A percentile compares a stretch with the other conserved stretches of the same genome.
These are phyloP conservation scores for Aaosphaeria pasadenensis DNA, from an alignment of 2,329 filamentous ascomycete species.

Conservation along the genomic window DNA sequence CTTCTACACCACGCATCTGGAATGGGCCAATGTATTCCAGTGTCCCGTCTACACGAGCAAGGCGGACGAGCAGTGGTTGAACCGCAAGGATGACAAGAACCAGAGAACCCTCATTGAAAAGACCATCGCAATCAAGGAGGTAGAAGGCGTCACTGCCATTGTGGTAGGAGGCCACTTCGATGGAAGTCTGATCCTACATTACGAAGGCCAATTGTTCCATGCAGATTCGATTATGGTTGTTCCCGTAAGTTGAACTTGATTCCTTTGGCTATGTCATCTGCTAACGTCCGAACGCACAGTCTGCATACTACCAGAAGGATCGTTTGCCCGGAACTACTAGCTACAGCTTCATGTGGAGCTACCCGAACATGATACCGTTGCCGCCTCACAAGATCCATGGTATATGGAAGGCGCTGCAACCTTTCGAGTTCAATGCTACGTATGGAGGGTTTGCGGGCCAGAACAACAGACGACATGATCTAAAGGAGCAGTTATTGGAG, in stretches of 20 bases:
- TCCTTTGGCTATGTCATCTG: not conserved
- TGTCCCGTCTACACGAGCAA: conserved; percentile 68
- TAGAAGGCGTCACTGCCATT: conserved; percentile 57
- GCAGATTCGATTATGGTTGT: conserved; percentile 76
- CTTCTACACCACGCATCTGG: conserved; percentile 73
- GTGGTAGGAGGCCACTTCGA: conserved; percentile 80
- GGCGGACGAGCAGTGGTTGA: conserved; percentile 67
- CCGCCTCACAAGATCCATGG: conserved; percentile 58
- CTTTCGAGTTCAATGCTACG: conserved; percentile 62
- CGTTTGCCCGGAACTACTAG: conserved; percentile 45
- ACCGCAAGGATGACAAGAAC: conserved; percentile 44
- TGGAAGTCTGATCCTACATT: conserved; percentile 67
- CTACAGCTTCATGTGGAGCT: conserved; percentile 73
- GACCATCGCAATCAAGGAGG: conserved; percentile 28
- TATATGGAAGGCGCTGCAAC: conserved; percentile 68
- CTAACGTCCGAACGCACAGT: conserved; percentile 10
- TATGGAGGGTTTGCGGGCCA: conserved; percentile 65
- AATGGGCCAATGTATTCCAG: conserved; percentile 67
- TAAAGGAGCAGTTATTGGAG: conserved; percentile 66
- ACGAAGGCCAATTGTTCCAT: conserved; percentile 58
- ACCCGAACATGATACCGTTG: conserved; percentile 60
- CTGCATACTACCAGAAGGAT: conserved; percentile 35
- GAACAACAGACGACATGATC: conserved; percentile 55
- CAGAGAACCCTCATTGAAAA: conserved; percentile 45
- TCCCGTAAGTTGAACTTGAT: conserved; percentile 43